phyloP scores from a whole-genome alignment of 2,329 filamentous ascomycete genomes.

The Davidsoniella australis region DNA sequence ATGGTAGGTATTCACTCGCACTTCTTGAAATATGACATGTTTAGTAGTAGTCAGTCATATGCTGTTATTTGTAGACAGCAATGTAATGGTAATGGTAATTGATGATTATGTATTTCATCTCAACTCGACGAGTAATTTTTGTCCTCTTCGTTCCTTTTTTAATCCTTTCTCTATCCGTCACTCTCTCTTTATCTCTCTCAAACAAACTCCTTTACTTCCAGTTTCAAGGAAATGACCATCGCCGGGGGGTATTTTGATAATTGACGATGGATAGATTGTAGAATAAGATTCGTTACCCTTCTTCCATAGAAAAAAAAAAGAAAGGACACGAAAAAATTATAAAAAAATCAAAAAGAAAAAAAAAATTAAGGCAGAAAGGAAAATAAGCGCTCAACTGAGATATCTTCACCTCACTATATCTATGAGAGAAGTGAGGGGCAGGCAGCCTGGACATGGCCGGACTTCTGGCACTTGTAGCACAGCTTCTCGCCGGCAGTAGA shows the following conservation, averaged over 20 bases:
- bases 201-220: neutral
- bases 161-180: conserved; percentile 1
- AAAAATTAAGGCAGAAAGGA: conserved; percentile 1
- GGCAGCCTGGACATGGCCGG: conserved; percentile 79
- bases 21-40: neutral
- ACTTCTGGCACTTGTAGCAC: conserved; percentile 87
- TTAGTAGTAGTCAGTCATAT: neutral
- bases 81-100: too few species aligned
- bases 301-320: neutral
- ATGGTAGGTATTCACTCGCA: too few species aligned
- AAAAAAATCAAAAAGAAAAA: conserved; percentile 4
- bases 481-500: conserved; percentile 73
- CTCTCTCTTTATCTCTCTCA: conserved; percentile 2
- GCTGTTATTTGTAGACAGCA: too few species aligned
- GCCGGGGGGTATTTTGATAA: too few species aligned
- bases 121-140: too few species aligned
- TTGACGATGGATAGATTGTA: too few species aligned
- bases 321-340: neutral
- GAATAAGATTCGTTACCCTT: too few species aligned
- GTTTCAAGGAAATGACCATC: too few species aligned
- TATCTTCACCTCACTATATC: neutral
- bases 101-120: too few species aligned
- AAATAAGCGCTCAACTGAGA: neutral
- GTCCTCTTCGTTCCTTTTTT: neutral
- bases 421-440: conserved; percentile 42